Evolutionary conservation across 805 yeast genomes (phyloP).

Genomic region (Yamadazyma philogaea): DNA sequence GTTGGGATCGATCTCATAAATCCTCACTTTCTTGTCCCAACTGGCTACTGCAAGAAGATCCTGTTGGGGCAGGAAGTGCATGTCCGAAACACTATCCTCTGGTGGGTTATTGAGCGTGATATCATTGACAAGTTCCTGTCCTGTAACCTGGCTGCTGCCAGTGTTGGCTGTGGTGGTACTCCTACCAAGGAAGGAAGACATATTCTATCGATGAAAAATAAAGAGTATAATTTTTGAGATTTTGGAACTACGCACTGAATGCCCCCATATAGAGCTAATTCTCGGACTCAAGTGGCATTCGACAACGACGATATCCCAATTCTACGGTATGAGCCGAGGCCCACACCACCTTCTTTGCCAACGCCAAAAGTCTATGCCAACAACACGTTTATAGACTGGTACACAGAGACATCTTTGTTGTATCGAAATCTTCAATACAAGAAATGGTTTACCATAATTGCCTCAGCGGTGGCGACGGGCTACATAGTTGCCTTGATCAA

Average conservation of each 20-base stretch:
- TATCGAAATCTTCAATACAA: slow-evolving; percentile 18
- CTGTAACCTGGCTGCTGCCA: slow-evolving; percentile 25
- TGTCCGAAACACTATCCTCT: slow-evolving; percentile 84
- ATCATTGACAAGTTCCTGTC: slow-evolving; percentile 65
- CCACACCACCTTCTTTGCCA: background rate
- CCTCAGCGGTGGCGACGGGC: slow-evolving; percentile 47
- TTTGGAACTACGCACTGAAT: background rate
- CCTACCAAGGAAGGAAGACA: slow-evolving; percentile 34
- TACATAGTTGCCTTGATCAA: slow-evolving; percentile 48
- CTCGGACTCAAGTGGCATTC: background rate
- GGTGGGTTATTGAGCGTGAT: slow-evolving; percentile 74
- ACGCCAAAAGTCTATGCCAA: slow-evolving; percentile 28
- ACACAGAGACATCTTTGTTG: slow-evolving; percentile 35
- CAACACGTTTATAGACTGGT: slow-evolving; percentile 52
- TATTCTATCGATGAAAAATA: background rate
- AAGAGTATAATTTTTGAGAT: background rate
- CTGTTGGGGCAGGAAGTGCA: slow-evolving; percentile 82
- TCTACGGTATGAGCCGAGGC: slow-evolving; percentile 5
- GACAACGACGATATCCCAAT: slow-evolving; percentile 9
- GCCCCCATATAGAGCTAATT: slow-evolving; percentile 3
- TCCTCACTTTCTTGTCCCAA: slow-evolving; percentile 94
- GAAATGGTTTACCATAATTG: slow-evolving; percentile 49
- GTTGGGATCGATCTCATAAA: slow-evolving; percentile 75
- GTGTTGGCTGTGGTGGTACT: slow-evolving; percentile 15
- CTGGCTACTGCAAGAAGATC: slow-evolving; percentile 79